Base-by-base conservation (phyloP, 176 grass and related monocot species). In the Triticum timopheevii region DNA sequence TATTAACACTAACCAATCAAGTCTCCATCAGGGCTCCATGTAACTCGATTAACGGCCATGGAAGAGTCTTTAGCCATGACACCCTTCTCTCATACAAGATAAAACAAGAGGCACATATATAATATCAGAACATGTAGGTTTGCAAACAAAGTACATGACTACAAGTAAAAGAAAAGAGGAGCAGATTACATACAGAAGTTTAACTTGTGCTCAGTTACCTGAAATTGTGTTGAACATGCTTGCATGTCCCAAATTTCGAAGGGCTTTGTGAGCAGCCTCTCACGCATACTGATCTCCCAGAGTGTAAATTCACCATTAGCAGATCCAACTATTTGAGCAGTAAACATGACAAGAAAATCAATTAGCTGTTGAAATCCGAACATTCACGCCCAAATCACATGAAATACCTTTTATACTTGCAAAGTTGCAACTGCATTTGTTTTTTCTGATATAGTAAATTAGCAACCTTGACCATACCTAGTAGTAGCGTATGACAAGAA, bases 301-400 rank as follows among this genome's bases (percentile, higher is more conserved):
- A 98, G 90, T 59, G 90, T 95, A 78, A 98, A 86, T 86, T 98
- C 96, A 87, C 88, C 96, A 91, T 95, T 95, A 71, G 78, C 59
- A 72, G 86, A 94, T 77, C 92, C 96, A 85, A 98, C 96, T 98
- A 76, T 49, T 52, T 75, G 6, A 81, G 28, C 40, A 87, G 78
- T 61, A 69, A 76, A 73, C 34, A 54, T 52, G 24, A 78, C 56
- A 74, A 76, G 17, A 68, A 83, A 86, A 88, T 33, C 54, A 52
- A 28, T 54, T 65, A 47, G 52, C 25, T 83, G 31, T 45, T 87
- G 35, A 24, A 19, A 47, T 76, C 24, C 15, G 19, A 73, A 83
- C 19, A 27, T 79, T 73, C 66, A 77, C 27, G 27, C 25, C 67
- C 69, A 40, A 44, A 61, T 69, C 12, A 85, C 31, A 62, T 77